These are phyloP conservation scores for Climacium dendroides DNA, from an alignment of 225 moss, liverwort and hornwort species.

Conservation along the genomic window DNA sequence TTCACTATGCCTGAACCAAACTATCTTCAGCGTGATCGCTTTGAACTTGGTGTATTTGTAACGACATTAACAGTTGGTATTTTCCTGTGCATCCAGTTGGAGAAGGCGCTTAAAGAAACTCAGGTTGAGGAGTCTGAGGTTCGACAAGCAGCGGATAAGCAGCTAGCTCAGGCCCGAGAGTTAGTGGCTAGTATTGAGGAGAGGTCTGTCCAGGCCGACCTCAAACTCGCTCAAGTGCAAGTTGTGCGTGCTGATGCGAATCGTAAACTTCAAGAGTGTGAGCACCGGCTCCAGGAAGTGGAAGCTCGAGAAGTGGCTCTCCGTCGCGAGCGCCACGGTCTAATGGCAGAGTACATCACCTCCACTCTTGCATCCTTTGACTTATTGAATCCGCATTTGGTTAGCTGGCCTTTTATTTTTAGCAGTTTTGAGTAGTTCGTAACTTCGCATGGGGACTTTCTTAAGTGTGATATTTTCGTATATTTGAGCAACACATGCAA, in stretches of 20 bases:
- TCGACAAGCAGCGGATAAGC: constrained; percentile 76
- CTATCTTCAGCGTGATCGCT: background rate
- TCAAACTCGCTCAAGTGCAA: constrained; percentile 73
- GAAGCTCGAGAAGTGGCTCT: constrained; percentile 90
- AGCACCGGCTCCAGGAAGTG: constrained; percentile 69
- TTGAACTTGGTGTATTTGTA: background rate
- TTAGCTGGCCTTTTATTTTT: background rate
- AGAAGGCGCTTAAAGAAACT: constrained; percentile 79
- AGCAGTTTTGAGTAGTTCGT: background rate
- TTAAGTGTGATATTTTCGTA: background rate
- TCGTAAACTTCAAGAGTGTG: constrained; percentile 74
- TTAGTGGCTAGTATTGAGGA: constrained; percentile 68
- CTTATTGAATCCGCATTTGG: background rate
- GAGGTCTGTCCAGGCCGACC: constrained; percentile 67
- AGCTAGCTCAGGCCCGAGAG: constrained; percentile 65
- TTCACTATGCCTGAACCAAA: background rate
- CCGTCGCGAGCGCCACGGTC: constrained; percentile 78
- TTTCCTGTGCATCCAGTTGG: constrained; percentile 39
- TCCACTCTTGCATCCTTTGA: background rate
- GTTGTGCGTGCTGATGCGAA: constrained; percentile 77
- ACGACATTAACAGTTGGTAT: background rate
- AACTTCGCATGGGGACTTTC: too few species aligned
- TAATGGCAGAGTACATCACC: constrained; percentile 59
- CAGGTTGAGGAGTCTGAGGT: constrained; percentile 66
- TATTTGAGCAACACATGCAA: background rate